Conservation (phyloP, 2,329 filamentous ascomycete genomes). For the Dactylonectria macrodidyma region DNA sequence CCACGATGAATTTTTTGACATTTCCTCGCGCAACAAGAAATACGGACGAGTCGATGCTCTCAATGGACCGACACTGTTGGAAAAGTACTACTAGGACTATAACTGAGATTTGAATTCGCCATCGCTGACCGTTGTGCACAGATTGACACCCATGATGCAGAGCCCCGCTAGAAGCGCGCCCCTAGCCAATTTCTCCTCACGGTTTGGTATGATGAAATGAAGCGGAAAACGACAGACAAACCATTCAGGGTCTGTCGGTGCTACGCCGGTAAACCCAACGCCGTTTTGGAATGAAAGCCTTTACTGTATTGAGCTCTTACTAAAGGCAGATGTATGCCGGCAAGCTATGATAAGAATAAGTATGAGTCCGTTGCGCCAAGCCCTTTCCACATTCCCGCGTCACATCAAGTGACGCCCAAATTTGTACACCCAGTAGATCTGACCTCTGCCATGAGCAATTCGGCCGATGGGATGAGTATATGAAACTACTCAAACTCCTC, state of each 20-base stretch:
- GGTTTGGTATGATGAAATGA: conserved; percentile 75
- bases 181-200: conserved; percentile 80
- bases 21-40: conserved; percentile 90
- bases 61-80: conserved; percentile 89
- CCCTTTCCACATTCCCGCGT: conserved; percentile 36
- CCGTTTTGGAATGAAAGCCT: conserved; percentile 32
- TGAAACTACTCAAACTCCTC: conserved; percentile 61
- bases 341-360: conserved; percentile 35
- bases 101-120: neutral
- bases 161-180: conserved; percentile 73
- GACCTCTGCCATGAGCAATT: neutral
- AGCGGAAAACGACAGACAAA: conserved; percentile 17
- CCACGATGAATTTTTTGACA: conserved; percentile 97
- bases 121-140: conserved; percentile 53
- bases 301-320: conserved; percentile 34
- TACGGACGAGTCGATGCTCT: conserved; percentile 93
- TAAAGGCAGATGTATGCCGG: conserved; percentile 28
- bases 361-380: conserved; percentile 44
- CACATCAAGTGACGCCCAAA: conserved; percentile 27
- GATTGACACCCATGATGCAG: conserved; percentile 75
- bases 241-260: neutral
- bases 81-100: conserved; percentile 76
- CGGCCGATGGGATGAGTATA: neutral
- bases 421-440: conserved; percentile 31
- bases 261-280: conserved; percentile 13